These are phyloP conservation scores for apple (Malus domestica) DNA, from an alignment of 306 rosid genomes.

Conservation along the genomic window DNA sequence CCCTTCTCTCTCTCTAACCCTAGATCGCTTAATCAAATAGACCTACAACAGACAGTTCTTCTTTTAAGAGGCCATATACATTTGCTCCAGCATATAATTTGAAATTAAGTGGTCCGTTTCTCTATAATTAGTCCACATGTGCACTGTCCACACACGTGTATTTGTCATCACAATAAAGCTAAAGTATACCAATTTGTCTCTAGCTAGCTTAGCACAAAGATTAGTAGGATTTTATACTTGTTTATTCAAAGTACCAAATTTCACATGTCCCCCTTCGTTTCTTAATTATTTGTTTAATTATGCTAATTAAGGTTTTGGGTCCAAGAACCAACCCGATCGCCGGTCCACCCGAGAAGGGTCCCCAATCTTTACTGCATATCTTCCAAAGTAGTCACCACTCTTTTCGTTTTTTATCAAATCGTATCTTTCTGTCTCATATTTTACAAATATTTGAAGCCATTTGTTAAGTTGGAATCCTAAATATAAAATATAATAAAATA, in stretches of 20 bases:
- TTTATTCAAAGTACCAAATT: background rate
- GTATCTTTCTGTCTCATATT: background rate
- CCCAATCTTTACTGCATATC: conserved; percentile 8
- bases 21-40: no score
- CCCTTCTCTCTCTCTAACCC: no score
- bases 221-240: background rate
- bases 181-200: background rate
- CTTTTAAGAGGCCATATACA: background rate
- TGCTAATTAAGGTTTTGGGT: background rate
- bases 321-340: conserved; percentile 7
- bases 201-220: background rate
- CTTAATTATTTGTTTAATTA: background rate
- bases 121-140: background rate
- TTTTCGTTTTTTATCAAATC: background rate
- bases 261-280: background rate
- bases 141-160: conserved; percentile 14
- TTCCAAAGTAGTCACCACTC: conserved; percentile 6
- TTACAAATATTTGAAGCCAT: background rate
- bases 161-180: background rate
- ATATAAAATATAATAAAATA: background rate
- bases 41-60: background rate
- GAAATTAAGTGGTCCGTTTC: background rate
- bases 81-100: background rate
- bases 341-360: conserved; percentile 24
- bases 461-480: background rate